Conservation (phyloP, 202 grass and related monocot species). For the Zizania palustris region DNA sequence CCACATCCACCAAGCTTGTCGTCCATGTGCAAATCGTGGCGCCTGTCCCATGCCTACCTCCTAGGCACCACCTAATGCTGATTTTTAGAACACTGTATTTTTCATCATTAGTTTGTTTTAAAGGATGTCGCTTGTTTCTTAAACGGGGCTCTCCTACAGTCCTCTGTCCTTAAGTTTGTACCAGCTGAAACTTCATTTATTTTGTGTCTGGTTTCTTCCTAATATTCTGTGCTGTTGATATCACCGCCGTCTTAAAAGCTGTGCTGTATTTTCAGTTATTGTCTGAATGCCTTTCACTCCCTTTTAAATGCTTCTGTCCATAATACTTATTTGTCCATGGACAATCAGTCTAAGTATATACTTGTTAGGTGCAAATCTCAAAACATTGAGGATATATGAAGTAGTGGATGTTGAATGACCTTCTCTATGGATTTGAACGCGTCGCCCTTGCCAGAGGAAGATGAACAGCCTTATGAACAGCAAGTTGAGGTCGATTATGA, state of each 20-base stretch:
- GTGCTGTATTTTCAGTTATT: conserved; percentile 17
- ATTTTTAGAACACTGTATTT: too few species aligned
- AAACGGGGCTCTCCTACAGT: conserved; percentile 20
- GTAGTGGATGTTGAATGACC: conserved; percentile 48
- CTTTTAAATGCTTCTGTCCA: neutral
- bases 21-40: too few species aligned
- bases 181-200: neutral
- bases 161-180: neutral
- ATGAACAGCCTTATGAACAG: conserved; percentile 76
- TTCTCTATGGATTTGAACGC: conserved; percentile 92
- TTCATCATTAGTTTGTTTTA: neutral
- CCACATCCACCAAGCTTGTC: too few species aligned
- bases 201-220: too few species aligned
- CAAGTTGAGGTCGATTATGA: conserved; percentile 56
- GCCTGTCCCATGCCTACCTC: too few species aligned
- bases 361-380: conserved; percentile 35
- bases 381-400: conserved; percentile 42
- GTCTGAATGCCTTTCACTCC: neutral
- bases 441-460: conserved; percentile 91
- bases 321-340: neutral
- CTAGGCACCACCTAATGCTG: too few species aligned
- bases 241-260: neutral
- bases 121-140: conserved; percentile 2
- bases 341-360: conserved; percentile 6
- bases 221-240: too few species aligned